Base-by-base conservation (phyloP, 1,284 basidiomycete species). In the Trametes pubescens region DNA sequence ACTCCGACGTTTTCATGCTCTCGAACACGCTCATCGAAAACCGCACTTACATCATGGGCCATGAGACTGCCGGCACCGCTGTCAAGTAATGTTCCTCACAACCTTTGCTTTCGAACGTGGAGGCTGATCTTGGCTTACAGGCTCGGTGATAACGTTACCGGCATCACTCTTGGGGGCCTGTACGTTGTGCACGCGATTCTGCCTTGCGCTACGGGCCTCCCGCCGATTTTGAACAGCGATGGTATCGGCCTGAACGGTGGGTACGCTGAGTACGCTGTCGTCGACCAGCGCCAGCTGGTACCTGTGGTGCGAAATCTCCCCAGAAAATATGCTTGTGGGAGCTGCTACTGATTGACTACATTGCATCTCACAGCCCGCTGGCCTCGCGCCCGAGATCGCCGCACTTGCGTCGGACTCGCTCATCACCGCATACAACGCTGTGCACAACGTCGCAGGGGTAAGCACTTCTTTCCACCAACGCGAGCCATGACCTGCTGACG, bases 401-500 rank as follows among this genome's bases (percentile, higher is more conserved):
- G 71, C 71, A 0, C 59, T 74, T 10, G 66, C 71, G 6, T 66
- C 63, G 5, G 75, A 76, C 59, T 73, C 75, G 3, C 71, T 72
- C 1, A 63, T 71, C 5, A 73, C 75, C 3, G 70, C 65, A 1
- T 74, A 67, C 51, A 69, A 73, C 58, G 74, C 75, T 1, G 65
- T 76, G 6, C 59, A 72, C 55, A 66, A 65, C 37, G 61, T 67
- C 21, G 73, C 72, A 5, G 64, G 67, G 51, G 74, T 72, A 51
- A 26, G 64, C 56, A 24, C 35, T 6, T 21, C 46, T 4, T 46
- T 35, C 29, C 46, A 16, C 18, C 10, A 6, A 2, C 49, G 5
- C 14, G 11, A 6, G 37, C 14, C 37, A 38, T 38, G 37, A 16
- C 37, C 11, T 18, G 38, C 38, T 46, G 69, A 66, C 34, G 18